These are phyloP conservation scores for Populus hybrid DNA, from an alignment of 441 rosid species.

Conservation along the genomic window DNA sequence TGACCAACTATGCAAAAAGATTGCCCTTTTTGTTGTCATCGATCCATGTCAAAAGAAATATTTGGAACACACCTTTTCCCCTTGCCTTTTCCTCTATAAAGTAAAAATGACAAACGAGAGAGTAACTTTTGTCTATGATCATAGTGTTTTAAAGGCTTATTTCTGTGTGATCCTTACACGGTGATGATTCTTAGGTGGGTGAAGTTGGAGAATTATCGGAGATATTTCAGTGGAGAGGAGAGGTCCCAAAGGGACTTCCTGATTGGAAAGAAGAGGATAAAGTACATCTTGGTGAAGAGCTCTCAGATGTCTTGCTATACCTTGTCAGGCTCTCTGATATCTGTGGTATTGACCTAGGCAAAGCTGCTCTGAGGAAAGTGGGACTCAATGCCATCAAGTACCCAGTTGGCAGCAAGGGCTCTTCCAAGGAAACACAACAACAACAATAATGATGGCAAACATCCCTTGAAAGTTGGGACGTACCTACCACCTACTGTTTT, in stretches of 20 bases:
- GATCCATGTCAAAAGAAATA: conserved; percentile 1
- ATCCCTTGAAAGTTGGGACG: not conserved
- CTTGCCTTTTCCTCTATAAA: not conserved
- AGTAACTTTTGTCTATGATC: not conserved
- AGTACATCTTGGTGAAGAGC: conserved; percentile 82
- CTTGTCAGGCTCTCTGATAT: conserved; percentile 82
- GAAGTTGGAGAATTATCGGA: conserved; percentile 90
- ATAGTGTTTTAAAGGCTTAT: not conserved
- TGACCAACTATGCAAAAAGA: conserved; percentile 20
- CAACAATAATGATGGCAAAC: not conserved
- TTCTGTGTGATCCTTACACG: not conserved
- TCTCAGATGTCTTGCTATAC: conserved; percentile 84
- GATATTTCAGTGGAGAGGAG: conserved; percentile 98
- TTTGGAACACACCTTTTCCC: not conserved
- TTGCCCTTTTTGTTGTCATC: not conserved
- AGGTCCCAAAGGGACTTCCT: conserved; percentile 78
- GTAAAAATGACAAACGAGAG: not conserved
- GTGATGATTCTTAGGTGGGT: conserved; percentile 50
- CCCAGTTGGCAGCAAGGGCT: conserved; percentile 40
- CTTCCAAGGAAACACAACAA: conserved; percentile 18
- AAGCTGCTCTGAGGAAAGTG: conserved; percentile 77
- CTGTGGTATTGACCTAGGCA: conserved; percentile 74
- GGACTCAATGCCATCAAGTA: conserved; percentile 81
- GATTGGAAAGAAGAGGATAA: conserved; percentile 86
- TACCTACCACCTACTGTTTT: no score